Conservation (phyloP, 305 asterid species). For the Fraxinus sp. region DNA sequence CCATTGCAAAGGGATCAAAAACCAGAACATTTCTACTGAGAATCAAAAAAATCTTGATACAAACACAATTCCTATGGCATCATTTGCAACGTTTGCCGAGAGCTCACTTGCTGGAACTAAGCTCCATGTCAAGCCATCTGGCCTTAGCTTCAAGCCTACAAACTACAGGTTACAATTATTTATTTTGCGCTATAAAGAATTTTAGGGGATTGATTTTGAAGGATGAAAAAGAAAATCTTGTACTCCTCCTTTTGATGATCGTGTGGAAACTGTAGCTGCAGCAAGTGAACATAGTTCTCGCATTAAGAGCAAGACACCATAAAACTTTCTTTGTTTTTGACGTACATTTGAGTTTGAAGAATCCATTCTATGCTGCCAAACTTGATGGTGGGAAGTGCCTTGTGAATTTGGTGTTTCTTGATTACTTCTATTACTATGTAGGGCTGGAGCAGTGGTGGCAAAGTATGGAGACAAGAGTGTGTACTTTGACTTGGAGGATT, state of each 20-base stretch:
- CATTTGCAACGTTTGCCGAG: conserved; percentile 67
- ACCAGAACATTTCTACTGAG: background rate
- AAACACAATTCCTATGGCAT: conserved; percentile 47
- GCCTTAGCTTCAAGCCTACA: conserved; percentile 50
- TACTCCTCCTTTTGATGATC: background rate
- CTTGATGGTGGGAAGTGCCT: background rate
- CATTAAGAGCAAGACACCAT: background rate
- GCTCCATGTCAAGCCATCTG: conserved; percentile 70
- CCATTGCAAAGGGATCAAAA: conserved; percentile 29
- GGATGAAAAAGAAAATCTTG: background rate
- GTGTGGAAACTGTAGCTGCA: background rate
- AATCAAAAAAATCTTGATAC: background rate
- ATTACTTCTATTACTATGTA: conserved; percentile 20
- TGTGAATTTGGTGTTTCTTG: background rate
- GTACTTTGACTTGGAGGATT: conserved; percentile 93
- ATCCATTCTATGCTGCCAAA: background rate
- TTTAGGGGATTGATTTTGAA: background rate
- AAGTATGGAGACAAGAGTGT: conserved; percentile 95
- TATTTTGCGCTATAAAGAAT: background rate
- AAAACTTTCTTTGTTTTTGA: background rate
- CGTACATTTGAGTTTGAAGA: background rate
- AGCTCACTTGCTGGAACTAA: conserved; percentile 82
- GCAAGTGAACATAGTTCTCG: background rate
- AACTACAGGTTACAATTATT: conserved; percentile 45
- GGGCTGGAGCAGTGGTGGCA: conserved; percentile 78